A percentile compares a stretch with the other conserved stretches of the same genome.
phyloP scores from a whole-genome alignment of 1,284 basidiomycete genomes.

The Macrocystidia cucumis region DNA sequence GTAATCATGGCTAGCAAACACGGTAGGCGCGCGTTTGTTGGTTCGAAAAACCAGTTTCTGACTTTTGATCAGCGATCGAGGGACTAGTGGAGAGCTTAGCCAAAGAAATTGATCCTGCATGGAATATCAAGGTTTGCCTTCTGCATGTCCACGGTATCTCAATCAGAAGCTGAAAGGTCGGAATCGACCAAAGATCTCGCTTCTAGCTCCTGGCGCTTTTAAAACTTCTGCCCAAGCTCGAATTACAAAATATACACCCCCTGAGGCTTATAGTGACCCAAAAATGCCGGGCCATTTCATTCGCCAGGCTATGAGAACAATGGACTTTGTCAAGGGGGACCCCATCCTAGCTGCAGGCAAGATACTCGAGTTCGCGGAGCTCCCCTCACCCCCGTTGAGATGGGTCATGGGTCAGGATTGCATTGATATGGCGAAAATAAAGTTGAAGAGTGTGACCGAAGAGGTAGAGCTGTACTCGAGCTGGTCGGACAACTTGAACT shows the following conservation, averaged over 20 bases:
- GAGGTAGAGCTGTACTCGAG: conserved; percentile 4
- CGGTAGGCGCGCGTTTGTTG: background rate
- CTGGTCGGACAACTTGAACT: conserved; percentile 6
- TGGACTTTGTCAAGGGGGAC: conserved; percentile 8
- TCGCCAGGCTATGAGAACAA: conserved; percentile 5
- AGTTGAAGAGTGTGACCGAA: conserved; percentile 2
- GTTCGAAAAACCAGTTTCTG: background rate
- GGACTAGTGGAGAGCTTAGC: conserved; percentile 18
- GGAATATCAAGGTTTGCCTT: conserved; percentile 25
- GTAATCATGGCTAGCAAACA: background rate
- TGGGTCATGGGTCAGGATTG: conserved; percentile 11
- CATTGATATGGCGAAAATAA: conserved; percentile 1
- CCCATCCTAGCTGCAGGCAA: conserved; percentile 8
- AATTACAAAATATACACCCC: conserved; percentile 1
- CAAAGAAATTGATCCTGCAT: conserved; percentile 22
- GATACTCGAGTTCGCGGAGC: conserved; percentile 9
- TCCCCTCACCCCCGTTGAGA: conserved; percentile 8
- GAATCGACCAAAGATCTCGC: conserved; percentile 3
- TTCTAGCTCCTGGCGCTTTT: conserved; percentile 8
- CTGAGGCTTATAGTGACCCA: conserved; percentile 5
- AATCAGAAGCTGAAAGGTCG: background rate
- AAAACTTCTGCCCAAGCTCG: conserved; percentile 1
- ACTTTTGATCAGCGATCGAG: conserved; percentile 14
- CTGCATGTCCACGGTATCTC: background rate
- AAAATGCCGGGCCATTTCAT: conserved; percentile 5